Evolutionary conservation across 768 basidiomycete genomes (phyloP), one percentile per base, ranked within the genome.

Genomic region (Candolleomyces eurysporus): DNA sequence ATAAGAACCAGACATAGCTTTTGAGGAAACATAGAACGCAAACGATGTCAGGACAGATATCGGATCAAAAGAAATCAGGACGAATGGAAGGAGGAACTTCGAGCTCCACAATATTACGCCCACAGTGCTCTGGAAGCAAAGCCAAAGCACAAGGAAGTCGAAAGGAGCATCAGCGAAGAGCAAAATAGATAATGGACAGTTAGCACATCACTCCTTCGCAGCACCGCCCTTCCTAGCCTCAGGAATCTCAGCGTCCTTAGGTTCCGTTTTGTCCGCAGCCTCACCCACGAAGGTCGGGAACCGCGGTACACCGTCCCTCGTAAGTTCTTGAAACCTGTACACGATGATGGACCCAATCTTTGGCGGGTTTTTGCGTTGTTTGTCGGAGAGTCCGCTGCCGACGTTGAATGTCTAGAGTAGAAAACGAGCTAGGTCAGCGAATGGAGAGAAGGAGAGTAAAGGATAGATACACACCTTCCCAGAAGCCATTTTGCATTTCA

Each of bases 301-400:
- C 57, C 85, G 75, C n/a, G 85, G 84, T 3, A 83, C 81, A 2
- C 82, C 81, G 64, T 83, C 81, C 61, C 73, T 78, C 0, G 84
- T 85, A 17, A 87, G 71, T 66, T 86, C 85, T 64, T 85, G 84
- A 68, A 86, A 87, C 36, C 83, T 77, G 71, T 87, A 87, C 0
- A 75, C 75, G 36, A 87, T 80, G 60, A 87, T 85, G 0, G 78
- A 69, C 5, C 84, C 84, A 36, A 84, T 68, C 63, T 80, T 79
- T 4, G 84, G 84, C n/a, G 85, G 84, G 42, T 77, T 76, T 60
- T 74, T 74, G 60, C 85, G 79, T 59, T 81, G 81, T 61, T 80
- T 81, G 67, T 86, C 84, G 16, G 73, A 79, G 45, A 87, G 70
- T 1, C 85, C 84, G 3, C 80, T 81, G 10, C 85, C 84, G 4